Percentiles rank a stretch among this genome's conserved stretches.
phyloP scores from a whole-genome alignment of 352 stramenopile species.

The Phytophthora europaea region DNA sequence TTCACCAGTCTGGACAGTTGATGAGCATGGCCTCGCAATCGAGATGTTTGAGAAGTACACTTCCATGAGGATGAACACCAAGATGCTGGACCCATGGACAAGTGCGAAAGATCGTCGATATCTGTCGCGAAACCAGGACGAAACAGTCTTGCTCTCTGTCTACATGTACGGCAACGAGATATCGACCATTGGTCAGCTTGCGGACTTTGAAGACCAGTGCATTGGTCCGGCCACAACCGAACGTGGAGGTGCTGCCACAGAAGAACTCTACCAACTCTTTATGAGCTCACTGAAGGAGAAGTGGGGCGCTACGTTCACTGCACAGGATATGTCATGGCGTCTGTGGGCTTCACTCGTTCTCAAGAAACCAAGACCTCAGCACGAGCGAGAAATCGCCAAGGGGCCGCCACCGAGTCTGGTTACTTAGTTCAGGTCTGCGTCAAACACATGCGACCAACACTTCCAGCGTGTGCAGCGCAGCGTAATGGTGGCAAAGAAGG shows the following conservation, averaged over 20 bases:
- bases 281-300: background rate
- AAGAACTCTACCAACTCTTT: background rate
- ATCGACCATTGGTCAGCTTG: too few relatives aligned
- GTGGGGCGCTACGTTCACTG: slow-evolving; percentile 12
- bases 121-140: too few relatives aligned
- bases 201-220: background rate
- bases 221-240: slow-evolving; percentile 17
- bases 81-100: too few relatives aligned
- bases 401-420: background rate
- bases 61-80: too few relatives aligned
- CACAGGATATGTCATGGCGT: background rate
- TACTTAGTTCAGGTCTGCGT: slow-evolving; percentile 12
- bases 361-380: slow-evolving; percentile 3
- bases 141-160: too few relatives aligned
- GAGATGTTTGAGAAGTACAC: too few relatives aligned
- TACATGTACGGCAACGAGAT: too few relatives aligned
- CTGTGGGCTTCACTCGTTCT: slow-evolving; percentile 14
- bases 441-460: slow-evolving; percentile 9
- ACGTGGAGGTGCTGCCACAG: slow-evolving; percentile 18
- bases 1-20: too few relatives aligned
- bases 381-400: background rate
- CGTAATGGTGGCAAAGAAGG: background rate
- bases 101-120: too few relatives aligned
- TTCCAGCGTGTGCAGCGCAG: background rate
- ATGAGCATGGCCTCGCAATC: too few relatives aligned